A percentile compares a stretch with the other conserved stretches of the same genome.
phyloP scores from a whole-genome alignment of 2,329 filamentous ascomycete species.

The Rhytidhysteron rufulum region DNA sequence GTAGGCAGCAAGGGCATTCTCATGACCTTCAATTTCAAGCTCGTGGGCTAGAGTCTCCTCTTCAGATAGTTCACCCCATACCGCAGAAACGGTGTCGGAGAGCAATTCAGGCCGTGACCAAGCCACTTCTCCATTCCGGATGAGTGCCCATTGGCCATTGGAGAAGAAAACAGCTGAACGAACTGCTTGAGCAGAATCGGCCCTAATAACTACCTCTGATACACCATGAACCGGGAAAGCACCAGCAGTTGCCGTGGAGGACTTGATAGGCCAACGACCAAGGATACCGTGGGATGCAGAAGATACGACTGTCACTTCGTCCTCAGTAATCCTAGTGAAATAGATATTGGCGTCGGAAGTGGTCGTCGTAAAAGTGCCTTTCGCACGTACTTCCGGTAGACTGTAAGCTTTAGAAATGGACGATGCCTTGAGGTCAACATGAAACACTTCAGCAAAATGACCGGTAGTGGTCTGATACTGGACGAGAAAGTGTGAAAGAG shows the following conservation, averaged over 20 bases:
- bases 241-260: slow-evolving; percentile 24
- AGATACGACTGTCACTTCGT: slow-evolving; percentile 70
- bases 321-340: slow-evolving; percentile 76
- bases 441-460: slow-evolving; percentile 82
- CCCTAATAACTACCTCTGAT: slow-evolving; percentile 77
- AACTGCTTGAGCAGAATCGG: slow-evolving; percentile 66
- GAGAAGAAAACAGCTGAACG: slow-evolving; percentile 66
- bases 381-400: slow-evolving; percentile 66
- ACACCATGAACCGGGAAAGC: slow-evolving; percentile 60
- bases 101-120: slow-evolving; percentile 84
- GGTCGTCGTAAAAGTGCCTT: slow-evolving; percentile 74
- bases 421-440: slow-evolving; percentile 68
- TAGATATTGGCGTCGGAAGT: slow-evolving; percentile 78
- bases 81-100: slow-evolving; percentile 72
- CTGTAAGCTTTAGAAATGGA: slow-evolving; percentile 74
- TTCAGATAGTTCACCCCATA: slow-evolving; percentile 73
- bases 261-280: slow-evolving; percentile 65
- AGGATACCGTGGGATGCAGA: slow-evolving; percentile 74
- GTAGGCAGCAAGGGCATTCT: slow-evolving; percentile 77
- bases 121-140: slow-evolving; percentile 74
- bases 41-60: slow-evolving; percentile 73
- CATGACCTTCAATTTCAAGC: slow-evolving; percentile 80
- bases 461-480: slow-evolving; percentile 67
- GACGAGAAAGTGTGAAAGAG: slow-evolving; percentile 78
- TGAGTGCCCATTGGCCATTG: slow-evolving; percentile 72